Evolutionary conservation across 441 rosid genomes (phyloP).

Genomic region (Erodium trifolium): DNA sequence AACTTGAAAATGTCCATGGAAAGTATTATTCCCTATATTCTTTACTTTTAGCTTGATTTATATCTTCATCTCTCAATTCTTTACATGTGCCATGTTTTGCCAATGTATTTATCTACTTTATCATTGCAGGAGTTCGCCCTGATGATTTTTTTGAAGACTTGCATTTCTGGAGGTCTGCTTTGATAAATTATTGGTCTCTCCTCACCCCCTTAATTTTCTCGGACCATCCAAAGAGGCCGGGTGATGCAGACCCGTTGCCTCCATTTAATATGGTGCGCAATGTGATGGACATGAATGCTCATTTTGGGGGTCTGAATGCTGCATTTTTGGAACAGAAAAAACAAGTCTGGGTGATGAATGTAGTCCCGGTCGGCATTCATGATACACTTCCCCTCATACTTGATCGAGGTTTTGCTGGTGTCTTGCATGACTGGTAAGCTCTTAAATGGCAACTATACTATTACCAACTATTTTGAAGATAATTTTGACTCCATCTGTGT

Average conservation of each 20-base stretch:
- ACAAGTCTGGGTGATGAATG: constrained; percentile 2
- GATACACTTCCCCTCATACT: constrained; percentile 84
- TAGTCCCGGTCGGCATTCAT: constrained; percentile 14
- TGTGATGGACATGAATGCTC: constrained; percentile 33
- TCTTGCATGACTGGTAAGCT: constrained; percentile 79
- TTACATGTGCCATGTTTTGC: background rate
- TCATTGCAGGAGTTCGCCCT: constrained; percentile 8
- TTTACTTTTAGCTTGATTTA: constrained; percentile 8
- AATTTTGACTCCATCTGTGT: background rate
- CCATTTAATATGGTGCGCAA: too few relatives aligned
- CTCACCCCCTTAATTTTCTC: constrained; percentile 5
- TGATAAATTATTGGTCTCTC: constrained; percentile 5
- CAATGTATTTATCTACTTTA: constrained; percentile 21
- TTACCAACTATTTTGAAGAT: background rate
- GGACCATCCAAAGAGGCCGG: constrained; percentile 25
- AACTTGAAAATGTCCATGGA: constrained; percentile 67
- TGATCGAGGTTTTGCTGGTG: constrained; percentile 88
- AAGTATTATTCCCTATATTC: constrained; percentile 40
- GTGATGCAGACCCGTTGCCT: too few relatives aligned
- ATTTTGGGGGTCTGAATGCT: constrained; percentile 65
- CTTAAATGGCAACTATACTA: background rate
- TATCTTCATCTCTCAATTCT: background rate
- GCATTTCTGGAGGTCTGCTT: constrained; percentile 1
- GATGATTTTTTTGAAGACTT: constrained; percentile 1
- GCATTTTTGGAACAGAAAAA: constrained; percentile 25